A percentile compares a stretch with the other conserved stretches of the same genome.
Conservation (phyloP, 208 protist genomes). For the Acanthamoeba lenticulata region DNA sequence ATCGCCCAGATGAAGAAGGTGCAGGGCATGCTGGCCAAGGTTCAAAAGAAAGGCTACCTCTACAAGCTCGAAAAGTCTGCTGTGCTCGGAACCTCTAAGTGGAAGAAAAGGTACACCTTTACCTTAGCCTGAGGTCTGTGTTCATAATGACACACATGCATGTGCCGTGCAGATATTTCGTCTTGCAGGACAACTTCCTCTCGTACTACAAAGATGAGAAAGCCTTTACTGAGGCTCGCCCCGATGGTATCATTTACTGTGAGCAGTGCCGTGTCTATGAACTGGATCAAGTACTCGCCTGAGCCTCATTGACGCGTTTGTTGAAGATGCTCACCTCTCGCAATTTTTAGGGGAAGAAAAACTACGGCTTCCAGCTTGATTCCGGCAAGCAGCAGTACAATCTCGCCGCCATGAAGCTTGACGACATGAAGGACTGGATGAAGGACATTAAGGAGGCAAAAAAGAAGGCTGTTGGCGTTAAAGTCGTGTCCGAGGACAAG, state of each 20-base stretch:
- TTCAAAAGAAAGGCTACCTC: background rate
- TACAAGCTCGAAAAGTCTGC: background rate
- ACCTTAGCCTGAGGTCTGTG: no score
- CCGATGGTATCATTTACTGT: background rate
- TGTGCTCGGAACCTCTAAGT: background rate
- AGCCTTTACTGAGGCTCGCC: background rate
- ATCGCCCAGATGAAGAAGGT: slow-evolving; percentile 7
- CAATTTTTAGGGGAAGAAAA: no score
- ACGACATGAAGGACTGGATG: no score
- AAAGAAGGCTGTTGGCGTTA: no score
- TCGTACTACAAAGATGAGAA: slow-evolving; percentile 44
- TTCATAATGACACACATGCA: no score
- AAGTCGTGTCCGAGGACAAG: no score
- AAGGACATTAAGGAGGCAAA: no score
- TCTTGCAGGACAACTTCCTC: slow-evolving; percentile 53
- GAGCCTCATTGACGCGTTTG: no score
- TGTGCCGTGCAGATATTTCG: background rate
- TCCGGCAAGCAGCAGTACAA: no score
- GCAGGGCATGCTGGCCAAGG: slow-evolving; percentile 24
- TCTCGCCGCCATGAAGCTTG: no score
- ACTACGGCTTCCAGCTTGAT: no score
- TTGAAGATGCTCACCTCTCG: no score
- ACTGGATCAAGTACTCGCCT: background rate
- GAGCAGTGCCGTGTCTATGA: slow-evolving; percentile 37
- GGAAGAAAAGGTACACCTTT: background rate